These are phyloP conservation scores for Candida mesenterica DNA, from an alignment of 1,139 yeast species.

Conservation along the genomic window DNA sequence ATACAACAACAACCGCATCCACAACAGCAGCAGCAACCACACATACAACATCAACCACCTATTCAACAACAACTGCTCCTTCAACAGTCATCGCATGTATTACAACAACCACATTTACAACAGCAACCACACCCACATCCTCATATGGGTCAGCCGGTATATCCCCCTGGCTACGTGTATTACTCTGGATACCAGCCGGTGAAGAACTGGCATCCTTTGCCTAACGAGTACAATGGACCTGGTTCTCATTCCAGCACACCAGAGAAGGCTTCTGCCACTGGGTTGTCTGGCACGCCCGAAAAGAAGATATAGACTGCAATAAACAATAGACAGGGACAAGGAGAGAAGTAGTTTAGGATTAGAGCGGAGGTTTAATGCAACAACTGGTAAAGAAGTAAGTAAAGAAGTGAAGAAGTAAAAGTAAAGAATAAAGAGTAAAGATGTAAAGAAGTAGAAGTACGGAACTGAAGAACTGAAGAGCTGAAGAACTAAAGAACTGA, in stretches of 20 bases:
- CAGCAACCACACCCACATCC: background rate
- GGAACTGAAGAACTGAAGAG: too few relatives aligned
- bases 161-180: constrained; percentile 11
- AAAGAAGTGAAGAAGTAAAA: too few relatives aligned
- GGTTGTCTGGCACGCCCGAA: constrained; percentile 5
- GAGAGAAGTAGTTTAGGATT: too few relatives aligned
- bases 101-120: background rate
- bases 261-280: constrained; percentile 1
- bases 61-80: too few relatives aligned
- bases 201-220: background rate
- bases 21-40: constrained; percentile 4
- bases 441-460: too few relatives aligned
- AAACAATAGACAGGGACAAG: background rate
- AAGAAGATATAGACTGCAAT: constrained; percentile 1
- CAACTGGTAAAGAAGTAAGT: too few relatives aligned
- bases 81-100: too few relatives aligned
- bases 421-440: too few relatives aligned
- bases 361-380: too few relatives aligned
- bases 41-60: too few relatives aligned
- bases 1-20: constrained; percentile 6
- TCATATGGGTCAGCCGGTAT: constrained; percentile 5
- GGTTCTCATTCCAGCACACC: background rate
- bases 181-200: constrained; percentile 10
- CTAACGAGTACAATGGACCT: too few relatives aligned
- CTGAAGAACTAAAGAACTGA: too few relatives aligned